Percentiles rank a stretch among this genome's conserved stretches.
phyloP scores from a whole-genome alignment of 805 yeast species.

The Candida nitratophila region DNA sequence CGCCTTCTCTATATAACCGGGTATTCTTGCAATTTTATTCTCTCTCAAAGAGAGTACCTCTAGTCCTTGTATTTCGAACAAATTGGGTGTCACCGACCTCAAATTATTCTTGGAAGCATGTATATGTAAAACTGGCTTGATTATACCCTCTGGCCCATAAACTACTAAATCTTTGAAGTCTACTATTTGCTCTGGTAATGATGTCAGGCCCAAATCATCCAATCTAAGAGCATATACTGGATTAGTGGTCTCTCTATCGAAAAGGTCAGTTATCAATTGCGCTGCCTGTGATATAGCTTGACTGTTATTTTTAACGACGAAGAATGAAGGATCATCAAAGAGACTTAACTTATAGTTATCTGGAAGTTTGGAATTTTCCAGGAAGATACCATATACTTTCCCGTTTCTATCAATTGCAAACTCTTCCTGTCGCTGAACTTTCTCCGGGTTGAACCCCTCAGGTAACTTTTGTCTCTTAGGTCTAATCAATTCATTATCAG shows the following conservation, averaged over 20 bases:
- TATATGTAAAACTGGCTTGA: slow-evolving; percentile 35
- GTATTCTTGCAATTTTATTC: slow-evolving; percentile 39
- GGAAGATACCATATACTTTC: slow-evolving; percentile 25
- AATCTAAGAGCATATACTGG: slow-evolving; percentile 36
- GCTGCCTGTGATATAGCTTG: slow-evolving; percentile 27
- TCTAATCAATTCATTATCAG: slow-evolving; percentile 1
- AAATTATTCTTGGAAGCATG: slow-evolving; percentile 45
- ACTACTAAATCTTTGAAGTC: slow-evolving; percentile 51
- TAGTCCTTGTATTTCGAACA: slow-evolving; percentile 43
- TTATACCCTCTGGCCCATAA: slow-evolving; percentile 26
- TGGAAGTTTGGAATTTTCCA: slow-evolving; percentile 23
- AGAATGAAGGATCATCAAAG: slow-evolving; percentile 27
- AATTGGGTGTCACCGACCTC: slow-evolving; percentile 38
- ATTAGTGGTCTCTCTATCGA: slow-evolving; percentile 32
- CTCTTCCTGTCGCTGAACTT: slow-evolving; percentile 9
- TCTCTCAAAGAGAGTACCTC: slow-evolving; percentile 46
- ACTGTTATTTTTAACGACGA: slow-evolving; percentile 19
- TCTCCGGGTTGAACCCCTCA: not conserved
- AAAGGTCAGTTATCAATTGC: slow-evolving; percentile 34
- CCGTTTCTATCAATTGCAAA: slow-evolving; percentile 47
- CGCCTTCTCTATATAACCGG: slow-evolving; percentile 38
- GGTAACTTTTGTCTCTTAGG: slow-evolving; percentile 18
- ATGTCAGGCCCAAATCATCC: slow-evolving; percentile 39
- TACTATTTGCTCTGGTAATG: slow-evolving; percentile 50
- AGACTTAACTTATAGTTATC: slow-evolving; percentile 21